A percentile compares a stretch with the other conserved stretches of the same genome.
Conservation (phyloP, 2,329 filamentous ascomycete species). For the Capronia epimyces region DNA sequence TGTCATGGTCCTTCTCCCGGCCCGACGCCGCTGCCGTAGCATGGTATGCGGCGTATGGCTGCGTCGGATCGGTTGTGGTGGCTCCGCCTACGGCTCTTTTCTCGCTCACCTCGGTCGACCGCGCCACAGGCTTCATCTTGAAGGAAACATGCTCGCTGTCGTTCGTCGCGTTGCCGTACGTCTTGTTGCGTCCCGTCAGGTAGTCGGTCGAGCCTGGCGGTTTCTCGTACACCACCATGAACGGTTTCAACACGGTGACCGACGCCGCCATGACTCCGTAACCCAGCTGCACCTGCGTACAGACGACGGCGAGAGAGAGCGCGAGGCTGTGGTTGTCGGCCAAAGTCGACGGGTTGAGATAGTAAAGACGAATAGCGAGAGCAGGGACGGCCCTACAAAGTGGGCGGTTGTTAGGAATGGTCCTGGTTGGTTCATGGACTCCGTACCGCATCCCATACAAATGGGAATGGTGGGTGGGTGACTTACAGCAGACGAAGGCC, state of each 20-base stretch:
- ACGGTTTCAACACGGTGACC: slow-evolving; percentile 43
- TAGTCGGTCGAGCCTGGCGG: slow-evolving; percentile 9
- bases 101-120: slow-evolving; percentile 1
- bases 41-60: slow-evolving; percentile 1
- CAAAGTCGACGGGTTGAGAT: slow-evolving; percentile 31
- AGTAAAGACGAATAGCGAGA: slow-evolving; percentile 38
- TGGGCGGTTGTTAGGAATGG: slow-evolving; percentile 20
- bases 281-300: slow-evolving; percentile 40
- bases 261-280: slow-evolving; percentile 41
- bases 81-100: not conserved
- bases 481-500: slow-evolving; percentile 37
- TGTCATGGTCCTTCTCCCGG: slow-evolving; percentile 3
- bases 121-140: slow-evolving; percentile 6
- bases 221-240: slow-evolving; percentile 32
- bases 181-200: not conserved
- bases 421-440: too few species aligned
- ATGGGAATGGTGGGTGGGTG: not conserved
- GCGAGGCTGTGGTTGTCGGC: slow-evolving; percentile 37
- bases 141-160: slow-evolving; percentile 10
- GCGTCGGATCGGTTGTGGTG: slow-evolving; percentile 2
- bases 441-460: too few species aligned
- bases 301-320: slow-evolving; percentile 35
- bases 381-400: slow-evolving; percentile 35
- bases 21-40: not conserved
- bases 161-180: not conserved